phyloP scores from a whole-genome alignment of 73 alveolate genomes.

The Tetrahymena malaccensis region DNA sequence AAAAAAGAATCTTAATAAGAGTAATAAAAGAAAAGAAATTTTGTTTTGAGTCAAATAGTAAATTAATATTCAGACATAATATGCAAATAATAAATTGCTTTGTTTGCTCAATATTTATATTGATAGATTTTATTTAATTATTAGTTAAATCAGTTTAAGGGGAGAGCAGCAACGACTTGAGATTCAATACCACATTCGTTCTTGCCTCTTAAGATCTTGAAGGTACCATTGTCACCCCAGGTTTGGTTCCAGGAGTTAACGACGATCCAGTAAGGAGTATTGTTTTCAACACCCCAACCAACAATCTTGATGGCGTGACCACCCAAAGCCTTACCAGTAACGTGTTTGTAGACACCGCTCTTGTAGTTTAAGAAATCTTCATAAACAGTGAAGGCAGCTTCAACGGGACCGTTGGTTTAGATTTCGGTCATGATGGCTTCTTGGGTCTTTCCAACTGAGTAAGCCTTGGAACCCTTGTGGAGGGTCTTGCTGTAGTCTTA shows the following conservation, averaged over 20 bases:
- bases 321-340: constrained; percentile 69
- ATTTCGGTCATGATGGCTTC: constrained; percentile 50
- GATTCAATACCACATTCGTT: constrained; percentile 35
- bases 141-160: not conserved
- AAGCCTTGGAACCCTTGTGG: constrained; percentile 41
- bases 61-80: not conserved
- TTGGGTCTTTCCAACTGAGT: constrained; percentile 31
- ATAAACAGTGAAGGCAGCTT: constrained; percentile 83
- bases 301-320: constrained; percentile 91
- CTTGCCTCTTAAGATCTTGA: constrained; percentile 45
- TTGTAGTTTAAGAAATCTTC: constrained; percentile 82
- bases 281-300: constrained; percentile 87
- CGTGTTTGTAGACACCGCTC: constrained; percentile 83
- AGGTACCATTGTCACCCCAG: constrained; percentile 71
- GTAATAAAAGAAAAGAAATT: too few relatives aligned
- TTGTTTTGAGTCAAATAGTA: not conserved
- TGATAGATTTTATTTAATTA: not conserved
- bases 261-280: constrained; percentile 63
- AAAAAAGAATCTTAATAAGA: not conserved
- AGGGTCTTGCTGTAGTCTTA: constrained; percentile 2
- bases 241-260: constrained; percentile 66
- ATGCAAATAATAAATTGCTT: not conserved
- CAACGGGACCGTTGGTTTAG: constrained; percentile 82
- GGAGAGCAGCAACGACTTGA: constrained; percentile 20
- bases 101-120: not conserved